phyloP scores from a whole-genome alignment of 495 filamentous ascomycete genomes.

The Penicillium tannophilum region DNA sequence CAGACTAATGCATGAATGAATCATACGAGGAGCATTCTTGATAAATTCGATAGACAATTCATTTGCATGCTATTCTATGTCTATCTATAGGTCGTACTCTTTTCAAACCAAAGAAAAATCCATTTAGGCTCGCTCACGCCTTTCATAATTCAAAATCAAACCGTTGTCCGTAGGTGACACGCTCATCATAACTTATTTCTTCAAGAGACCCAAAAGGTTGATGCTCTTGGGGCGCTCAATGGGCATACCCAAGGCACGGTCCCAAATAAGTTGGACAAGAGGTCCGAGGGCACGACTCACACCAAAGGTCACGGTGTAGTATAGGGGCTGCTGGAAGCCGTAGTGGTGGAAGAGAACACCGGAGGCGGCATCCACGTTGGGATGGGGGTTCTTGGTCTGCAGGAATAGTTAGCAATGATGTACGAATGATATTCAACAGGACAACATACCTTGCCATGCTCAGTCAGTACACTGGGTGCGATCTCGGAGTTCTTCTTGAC shows the following conservation, averaged over 20 bases:
- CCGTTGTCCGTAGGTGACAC: neutral
- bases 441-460: constrained; percentile 78
- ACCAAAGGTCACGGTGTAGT: constrained; percentile 97
- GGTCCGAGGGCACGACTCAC: constrained; percentile 90
- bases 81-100: neutral
- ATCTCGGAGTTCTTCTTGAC: constrained; percentile 83
- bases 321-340: constrained; percentile 93
- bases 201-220: constrained; percentile 79
- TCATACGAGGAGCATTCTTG: no score
- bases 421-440: constrained; percentile 3
- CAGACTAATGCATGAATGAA: neutral
- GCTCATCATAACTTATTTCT: constrained; percentile 36
- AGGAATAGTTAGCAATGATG: constrained; percentile 14
- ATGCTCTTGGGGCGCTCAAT: constrained; percentile 99
- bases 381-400: constrained; percentile 94
- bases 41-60: neutral
- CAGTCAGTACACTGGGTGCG: constrained; percentile 81
- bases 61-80: constrained; percentile 4
- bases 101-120: neutral
- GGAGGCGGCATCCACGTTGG: constrained; percentile 90
- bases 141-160: constrained; percentile 4
- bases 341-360: constrained; percentile 97
- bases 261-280: constrained; percentile 93
- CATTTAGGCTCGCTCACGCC: constrained; percentile 1
- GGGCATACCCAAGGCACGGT: constrained; percentile 89